Percentiles rank a stretch among this genome's conserved stretches.
Conservation (phyloP, 768 basidiomycete species). For the Lactifluus subvellereus region DNA sequence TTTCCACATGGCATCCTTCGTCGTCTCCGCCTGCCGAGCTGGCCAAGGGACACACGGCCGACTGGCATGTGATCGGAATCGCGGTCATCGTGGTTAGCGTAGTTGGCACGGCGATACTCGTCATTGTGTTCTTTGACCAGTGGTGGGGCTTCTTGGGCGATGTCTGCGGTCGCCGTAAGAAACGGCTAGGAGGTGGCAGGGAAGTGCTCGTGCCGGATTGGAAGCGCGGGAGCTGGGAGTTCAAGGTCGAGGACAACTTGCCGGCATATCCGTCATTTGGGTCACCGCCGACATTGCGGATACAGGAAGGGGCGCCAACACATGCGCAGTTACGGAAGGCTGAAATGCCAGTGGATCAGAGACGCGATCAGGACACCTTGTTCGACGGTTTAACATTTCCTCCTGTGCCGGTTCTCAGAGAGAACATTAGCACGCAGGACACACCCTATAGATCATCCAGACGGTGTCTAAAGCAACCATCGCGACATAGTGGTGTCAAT, state of each 20-base stretch:
- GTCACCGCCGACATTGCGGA: conserved; percentile 20
- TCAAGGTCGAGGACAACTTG: conserved; percentile 28
- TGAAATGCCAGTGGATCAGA: not conserved
- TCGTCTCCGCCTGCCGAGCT: conserved; percentile 2
- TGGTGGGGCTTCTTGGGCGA: conserved; percentile 59
- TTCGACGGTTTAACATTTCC: not conserved
- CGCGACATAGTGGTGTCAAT: not conserved
- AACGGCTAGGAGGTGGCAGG: conserved; percentile 27
- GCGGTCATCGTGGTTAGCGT: conserved; percentile 57
- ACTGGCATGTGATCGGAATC: conserved; percentile 70
- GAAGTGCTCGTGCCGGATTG: conserved; percentile 63
- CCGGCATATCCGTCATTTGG: conserved; percentile 32
- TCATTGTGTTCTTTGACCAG: conserved; percentile 63
- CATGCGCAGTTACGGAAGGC: not conserved
- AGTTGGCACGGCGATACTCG: conserved; percentile 49
- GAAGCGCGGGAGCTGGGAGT: conserved; percentile 56
- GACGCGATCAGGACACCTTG: not conserved
- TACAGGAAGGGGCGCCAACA: conserved; percentile 1
- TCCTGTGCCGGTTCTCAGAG: not conserved
- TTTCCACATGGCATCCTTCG: not conserved
- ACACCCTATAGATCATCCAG: not conserved
- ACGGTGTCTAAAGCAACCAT: not conserved
- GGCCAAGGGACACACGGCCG: conserved; percentile 13
- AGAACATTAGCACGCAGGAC: not conserved
- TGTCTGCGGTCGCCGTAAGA: conserved; percentile 37